These are phyloP conservation scores for Phytopythium litorale DNA, from an alignment of 352 stramenopile genomes.

Conservation along the genomic window DNA sequence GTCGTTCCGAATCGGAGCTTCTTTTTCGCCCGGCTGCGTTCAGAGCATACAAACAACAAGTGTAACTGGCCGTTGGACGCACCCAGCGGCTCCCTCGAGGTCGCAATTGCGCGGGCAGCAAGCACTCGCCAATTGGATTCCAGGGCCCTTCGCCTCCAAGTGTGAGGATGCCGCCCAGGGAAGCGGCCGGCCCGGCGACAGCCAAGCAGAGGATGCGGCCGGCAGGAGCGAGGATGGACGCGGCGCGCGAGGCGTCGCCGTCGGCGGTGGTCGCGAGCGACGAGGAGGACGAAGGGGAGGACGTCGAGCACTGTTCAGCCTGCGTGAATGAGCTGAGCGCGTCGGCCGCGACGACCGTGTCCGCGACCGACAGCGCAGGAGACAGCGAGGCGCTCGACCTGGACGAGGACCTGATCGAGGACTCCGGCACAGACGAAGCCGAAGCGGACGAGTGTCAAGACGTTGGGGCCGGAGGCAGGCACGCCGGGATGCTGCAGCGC, in stretches of 20 bases:
- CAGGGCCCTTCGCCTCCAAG: neutral
- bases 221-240: neutral
- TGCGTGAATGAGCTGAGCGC: neutral
- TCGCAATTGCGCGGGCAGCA: neutral
- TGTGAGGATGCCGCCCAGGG: neutral
- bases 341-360: neutral
- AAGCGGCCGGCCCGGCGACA: neutral
- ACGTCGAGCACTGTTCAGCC: neutral
- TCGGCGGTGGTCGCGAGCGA: neutral
- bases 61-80: neutral
- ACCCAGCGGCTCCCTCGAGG: neutral
- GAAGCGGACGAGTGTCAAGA: neutral
- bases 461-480: neutral
- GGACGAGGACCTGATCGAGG: neutral
- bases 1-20: neutral
- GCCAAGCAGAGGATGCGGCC: neutral
- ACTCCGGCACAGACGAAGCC: neutral
- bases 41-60: neutral
- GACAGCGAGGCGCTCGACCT: neutral
- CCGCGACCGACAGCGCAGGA: neutral
- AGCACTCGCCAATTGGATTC: neutral
- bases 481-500: slow-evolving; percentile 10
- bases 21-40: neutral
- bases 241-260: no score
- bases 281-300: neutral